These are phyloP conservation scores for Epichloe hybrida DNA, from an alignment of 2,329 filamentous ascomycete species.

Conservation along the genomic window DNA sequence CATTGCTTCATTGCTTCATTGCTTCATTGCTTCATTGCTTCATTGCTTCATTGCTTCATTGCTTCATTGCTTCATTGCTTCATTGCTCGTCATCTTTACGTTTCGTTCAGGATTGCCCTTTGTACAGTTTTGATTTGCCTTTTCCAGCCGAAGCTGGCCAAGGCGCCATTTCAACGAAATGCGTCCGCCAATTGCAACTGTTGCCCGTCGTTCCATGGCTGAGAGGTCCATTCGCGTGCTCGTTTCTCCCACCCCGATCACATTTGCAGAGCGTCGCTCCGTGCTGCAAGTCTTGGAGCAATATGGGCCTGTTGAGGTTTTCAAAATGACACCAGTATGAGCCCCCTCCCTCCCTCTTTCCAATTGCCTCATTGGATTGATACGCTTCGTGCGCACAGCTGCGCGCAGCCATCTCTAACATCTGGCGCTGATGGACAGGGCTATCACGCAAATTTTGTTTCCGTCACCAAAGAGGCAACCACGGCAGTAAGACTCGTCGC, in stretches of 20 bases:
- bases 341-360: not conserved
- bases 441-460: conserved; percentile 35
- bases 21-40: too few species aligned
- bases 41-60: too few species aligned
- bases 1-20: too few species aligned
- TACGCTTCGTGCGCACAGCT: not conserved
- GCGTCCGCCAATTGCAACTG: conserved; percentile 5
- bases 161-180: not conserved
- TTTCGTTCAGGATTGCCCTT: too few species aligned
- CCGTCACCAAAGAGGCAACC: conserved; percentile 28
- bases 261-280: conserved; percentile 40
- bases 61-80: too few species aligned
- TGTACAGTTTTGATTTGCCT: too few species aligned
- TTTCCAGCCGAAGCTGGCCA: too few species aligned
- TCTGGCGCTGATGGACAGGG: conserved; percentile 19
- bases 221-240: conserved; percentile 34
- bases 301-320: conserved; percentile 36
- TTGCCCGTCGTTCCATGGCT: conserved; percentile 9
- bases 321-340: conserved; percentile 24
- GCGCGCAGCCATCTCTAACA: not conserved
- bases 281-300: conserved; percentile 38
- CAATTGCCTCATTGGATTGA: too few species aligned
- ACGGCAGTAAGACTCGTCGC: conserved; percentile 27
- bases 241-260: conserved; percentile 37
- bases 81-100: too few species aligned